These are phyloP conservation scores for Pythium phragmiticola DNA, from an alignment of 352 stramenopile species.

Conservation along the genomic window DNA sequence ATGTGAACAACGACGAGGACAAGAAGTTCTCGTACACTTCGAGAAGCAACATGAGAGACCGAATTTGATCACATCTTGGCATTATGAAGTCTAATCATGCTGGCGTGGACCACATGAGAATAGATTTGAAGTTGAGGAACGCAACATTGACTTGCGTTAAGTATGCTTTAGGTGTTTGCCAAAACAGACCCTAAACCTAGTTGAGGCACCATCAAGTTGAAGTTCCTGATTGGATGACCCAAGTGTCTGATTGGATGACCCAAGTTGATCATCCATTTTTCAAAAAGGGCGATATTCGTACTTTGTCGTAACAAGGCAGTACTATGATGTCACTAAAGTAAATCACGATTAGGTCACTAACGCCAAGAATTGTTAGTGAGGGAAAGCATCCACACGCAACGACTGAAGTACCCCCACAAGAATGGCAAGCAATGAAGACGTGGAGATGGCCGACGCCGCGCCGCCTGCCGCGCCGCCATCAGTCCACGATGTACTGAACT, in stretches of 20 bases:
- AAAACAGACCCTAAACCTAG: constrained; percentile 2
- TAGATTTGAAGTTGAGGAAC: not conserved
- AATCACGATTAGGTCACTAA: not conserved
- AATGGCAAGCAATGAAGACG: constrained; percentile 14
- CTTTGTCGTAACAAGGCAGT: not conserved
- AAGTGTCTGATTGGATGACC: not conserved
- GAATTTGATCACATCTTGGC: not conserved
- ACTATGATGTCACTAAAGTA: constrained; percentile 8
- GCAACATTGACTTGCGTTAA: constrained; percentile 1
- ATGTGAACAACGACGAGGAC: not conserved
- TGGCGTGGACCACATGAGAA: constrained; percentile 19
- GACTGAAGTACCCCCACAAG: too few species aligned
- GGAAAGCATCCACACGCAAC: too few species aligned
- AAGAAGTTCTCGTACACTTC: too few species aligned
- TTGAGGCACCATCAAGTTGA: not conserved
- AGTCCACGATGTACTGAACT: constrained; percentile 1
- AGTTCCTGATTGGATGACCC: not conserved
- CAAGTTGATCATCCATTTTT: not conserved
- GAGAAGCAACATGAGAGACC: not conserved
- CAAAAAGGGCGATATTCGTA: not conserved
- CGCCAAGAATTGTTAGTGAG: too few species aligned
- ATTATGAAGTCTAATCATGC: not conserved
- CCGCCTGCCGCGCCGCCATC: not conserved
- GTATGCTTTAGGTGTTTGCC: constrained; percentile 3
- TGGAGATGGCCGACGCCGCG: constrained; percentile 22